Evolutionary conservation across 371 early-diverging fungal genomes (phyloP), one percentile per base, ranked within the genome.

Genomic region (Gilbertella persicaria): DNA sequence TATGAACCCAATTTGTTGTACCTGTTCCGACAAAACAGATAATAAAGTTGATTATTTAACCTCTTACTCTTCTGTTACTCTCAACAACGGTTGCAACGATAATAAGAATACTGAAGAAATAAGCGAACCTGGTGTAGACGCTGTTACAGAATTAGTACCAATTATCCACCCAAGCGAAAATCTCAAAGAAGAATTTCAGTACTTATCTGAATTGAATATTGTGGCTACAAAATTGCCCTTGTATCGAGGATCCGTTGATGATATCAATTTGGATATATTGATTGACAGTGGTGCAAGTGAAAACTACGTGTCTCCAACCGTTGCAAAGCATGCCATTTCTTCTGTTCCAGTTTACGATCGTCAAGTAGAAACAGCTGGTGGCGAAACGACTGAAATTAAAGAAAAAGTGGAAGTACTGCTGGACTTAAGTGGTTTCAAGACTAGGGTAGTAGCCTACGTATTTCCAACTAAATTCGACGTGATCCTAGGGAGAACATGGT

Each of bases 401-500:
- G 33, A 54, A 23, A 47, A 45, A 13, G 45, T 36, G 35, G 48
- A 35, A 8, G 14, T 23, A 13, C 16, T 56, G 14, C 23, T 30
- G 3, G 9, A 28, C 9, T 9, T 28, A 9, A 9, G 9, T 9
- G 28, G 28, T 9, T 28, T 28, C 9, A 9, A 28, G 9, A 28
- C 28, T 28, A 28, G 9, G 9, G 28, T 28, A 28, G 28, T 5
- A 28, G 42, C 50, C 4, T 56, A 35, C 37, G 57, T 56, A 1
- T 50, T 48, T 7, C 50, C 42, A 9, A 43, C 57, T 2, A 56
- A 56, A 14, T 56, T 56, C 35, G 50, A 56, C 19, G 10, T 56
- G 0, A 56, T 56, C 3, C 38, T 56, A n/a, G 50, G 57, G 5
- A 17, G 50, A 14, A 23, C 49, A 5, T 56, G 57, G 57, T 28